These are phyloP conservation scores for Carex kokanica DNA, from an alignment of 176 grass and related monocot species.

Conservation along the genomic window DNA sequence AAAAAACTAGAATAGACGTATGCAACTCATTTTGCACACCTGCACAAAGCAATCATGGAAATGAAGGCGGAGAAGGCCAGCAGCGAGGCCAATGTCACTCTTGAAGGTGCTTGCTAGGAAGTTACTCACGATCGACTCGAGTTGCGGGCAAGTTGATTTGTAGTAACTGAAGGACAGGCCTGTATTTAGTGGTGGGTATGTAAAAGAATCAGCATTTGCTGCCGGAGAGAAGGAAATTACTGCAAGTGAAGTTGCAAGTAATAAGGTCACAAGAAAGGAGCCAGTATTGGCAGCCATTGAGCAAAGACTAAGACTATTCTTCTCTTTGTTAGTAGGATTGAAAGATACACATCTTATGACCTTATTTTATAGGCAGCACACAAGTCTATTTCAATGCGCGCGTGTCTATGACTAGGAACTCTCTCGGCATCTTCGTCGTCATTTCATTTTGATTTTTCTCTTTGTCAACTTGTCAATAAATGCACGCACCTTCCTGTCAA, in stretches of 20 bases:
- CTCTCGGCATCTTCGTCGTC: background rate
- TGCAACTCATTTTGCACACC: background rate
- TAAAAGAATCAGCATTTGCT: background rate
- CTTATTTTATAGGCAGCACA: background rate
- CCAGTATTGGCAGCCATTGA: background rate
- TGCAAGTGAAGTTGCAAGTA: constrained; percentile 22
- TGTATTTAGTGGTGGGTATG: constrained; percentile 36
- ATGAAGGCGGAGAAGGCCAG: constrained; percentile 58
- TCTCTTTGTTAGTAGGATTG: background rate
- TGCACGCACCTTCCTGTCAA: background rate
- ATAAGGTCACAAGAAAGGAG: background rate
- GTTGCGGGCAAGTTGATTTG: constrained; percentile 40
- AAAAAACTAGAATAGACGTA: background rate
- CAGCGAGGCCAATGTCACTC: constrained; percentile 47
- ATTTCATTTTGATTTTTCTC: background rate
- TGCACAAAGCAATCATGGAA: constrained; percentile 94
- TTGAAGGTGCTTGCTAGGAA: constrained; percentile 29
- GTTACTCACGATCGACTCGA: constrained; percentile 28
- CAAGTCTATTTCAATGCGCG: background rate
- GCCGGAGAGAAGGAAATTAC: background rate
- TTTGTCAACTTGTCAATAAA: background rate
- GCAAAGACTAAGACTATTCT: constrained; percentile 1
- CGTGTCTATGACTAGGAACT: background rate
- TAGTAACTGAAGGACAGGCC: constrained; percentile 62
- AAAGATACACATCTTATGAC: background rate